These are phyloP conservation scores for Ascoidea tarda DNA, from an alignment of 805 yeast species.

Conservation along the genomic window DNA sequence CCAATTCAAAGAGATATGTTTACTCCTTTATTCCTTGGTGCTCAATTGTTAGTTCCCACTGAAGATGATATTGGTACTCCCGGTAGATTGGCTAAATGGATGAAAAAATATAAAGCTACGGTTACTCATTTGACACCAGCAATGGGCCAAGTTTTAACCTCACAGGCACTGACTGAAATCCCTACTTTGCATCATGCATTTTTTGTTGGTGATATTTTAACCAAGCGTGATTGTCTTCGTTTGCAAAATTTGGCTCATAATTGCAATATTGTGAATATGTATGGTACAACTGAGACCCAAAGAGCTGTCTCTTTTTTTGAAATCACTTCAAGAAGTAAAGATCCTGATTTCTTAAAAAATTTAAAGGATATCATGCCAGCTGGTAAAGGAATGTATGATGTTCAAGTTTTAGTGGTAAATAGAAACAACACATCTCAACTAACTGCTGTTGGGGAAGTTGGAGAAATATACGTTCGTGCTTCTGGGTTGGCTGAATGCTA, in stretches of 20 bases:
- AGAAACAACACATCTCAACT: slow-evolving; percentile 77
- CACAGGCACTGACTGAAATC: slow-evolving; percentile 84
- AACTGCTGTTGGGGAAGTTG: slow-evolving; percentile 98
- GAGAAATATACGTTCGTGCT: slow-evolving; percentile 96
- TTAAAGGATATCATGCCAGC: slow-evolving; percentile 97
- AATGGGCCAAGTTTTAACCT: slow-evolving; percentile 94
- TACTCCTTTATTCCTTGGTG: slow-evolving; percentile 94
- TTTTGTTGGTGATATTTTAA: slow-evolving; percentile 94
- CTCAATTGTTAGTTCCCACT: slow-evolving; percentile 84
- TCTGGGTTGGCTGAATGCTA: slow-evolving; percentile 97
- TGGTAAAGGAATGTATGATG: slow-evolving; percentile 94
- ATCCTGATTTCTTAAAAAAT: slow-evolving; percentile 61
- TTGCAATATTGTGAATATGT: slow-evolving; percentile 89
- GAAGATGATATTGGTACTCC: slow-evolving; percentile 98
- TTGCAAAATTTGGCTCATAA: slow-evolving; percentile 86
- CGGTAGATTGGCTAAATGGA: slow-evolving; percentile 95
- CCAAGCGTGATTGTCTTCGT: slow-evolving; percentile 93
- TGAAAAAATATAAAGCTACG: slow-evolving; percentile 79
- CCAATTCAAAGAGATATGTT: slow-evolving; percentile 99
- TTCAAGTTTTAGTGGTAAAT: slow-evolving; percentile 87
- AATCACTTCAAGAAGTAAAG: slow-evolving; percentile 57
- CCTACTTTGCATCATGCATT: slow-evolving; percentile 88
- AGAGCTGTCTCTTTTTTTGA: slow-evolving; percentile 93
- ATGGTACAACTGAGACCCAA: slow-evolving; percentile 98
- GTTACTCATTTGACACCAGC: slow-evolving; percentile 99